Evolutionary conservation across 2,329 filamentous ascomycete species (phyloP).

Genomic region (Diaporthe longicolla): DNA sequence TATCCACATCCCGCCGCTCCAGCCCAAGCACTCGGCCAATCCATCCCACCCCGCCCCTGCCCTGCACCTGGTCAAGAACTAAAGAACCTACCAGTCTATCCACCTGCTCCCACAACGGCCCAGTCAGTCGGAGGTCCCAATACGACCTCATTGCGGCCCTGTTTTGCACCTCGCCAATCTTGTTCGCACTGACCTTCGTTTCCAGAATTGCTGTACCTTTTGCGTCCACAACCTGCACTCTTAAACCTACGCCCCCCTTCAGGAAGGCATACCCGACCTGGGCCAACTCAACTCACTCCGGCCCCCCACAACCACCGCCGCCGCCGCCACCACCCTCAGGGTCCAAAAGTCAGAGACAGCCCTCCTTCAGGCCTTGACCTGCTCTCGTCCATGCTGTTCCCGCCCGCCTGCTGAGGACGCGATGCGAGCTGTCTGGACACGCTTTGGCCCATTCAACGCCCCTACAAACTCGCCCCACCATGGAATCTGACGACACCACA

Average conservation of each 20-base stretch:
- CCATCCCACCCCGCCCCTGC: background rate
- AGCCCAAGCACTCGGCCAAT: background rate
- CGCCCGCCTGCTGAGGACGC: constrained; percentile 22
- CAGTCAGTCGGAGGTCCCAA: constrained; percentile 4
- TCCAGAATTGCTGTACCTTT: background rate
- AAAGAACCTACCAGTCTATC: background rate
- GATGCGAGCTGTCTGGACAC: constrained; percentile 35
- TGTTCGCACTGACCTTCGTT: constrained; percentile 12
- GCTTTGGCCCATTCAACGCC: constrained; percentile 26
- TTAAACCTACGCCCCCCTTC: background rate
- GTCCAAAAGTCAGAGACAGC: background rate
- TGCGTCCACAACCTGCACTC: background rate
- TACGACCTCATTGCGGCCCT: constrained; percentile 30
- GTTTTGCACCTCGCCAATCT: constrained; percentile 28
- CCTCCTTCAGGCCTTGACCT: background rate
- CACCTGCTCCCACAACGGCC: background rate
- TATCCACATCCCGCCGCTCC: constrained; percentile 19
- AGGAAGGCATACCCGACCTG: constrained; percentile 9
- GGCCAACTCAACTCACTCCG: background rate
- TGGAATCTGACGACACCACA: constrained; percentile 46
- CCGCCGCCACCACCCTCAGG: background rate
- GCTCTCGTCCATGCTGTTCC: constrained; percentile 2
- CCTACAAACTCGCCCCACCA: constrained; percentile 41
- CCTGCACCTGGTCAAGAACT: constrained; percentile 3
- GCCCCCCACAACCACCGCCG: too few relatives aligned